Conservation (phyloP, 331 rosid genomes). For the Saraca asoca region DNA sequence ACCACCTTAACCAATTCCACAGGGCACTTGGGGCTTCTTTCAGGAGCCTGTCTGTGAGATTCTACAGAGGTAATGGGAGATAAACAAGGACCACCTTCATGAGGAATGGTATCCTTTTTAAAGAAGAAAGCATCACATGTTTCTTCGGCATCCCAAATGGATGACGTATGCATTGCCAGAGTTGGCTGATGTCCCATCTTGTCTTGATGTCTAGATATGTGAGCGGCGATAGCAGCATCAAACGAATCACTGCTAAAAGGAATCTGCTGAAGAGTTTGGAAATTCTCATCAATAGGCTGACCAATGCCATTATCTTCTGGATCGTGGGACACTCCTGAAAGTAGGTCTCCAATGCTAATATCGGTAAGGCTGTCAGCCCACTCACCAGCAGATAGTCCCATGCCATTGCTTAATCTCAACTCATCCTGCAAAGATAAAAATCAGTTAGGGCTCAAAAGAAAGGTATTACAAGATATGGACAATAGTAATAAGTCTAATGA, state of each 20-base stretch:
- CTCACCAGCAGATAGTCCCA: slow-evolving; percentile 74
- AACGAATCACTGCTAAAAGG: slow-evolving; percentile 92
- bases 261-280: slow-evolving; percentile 65
- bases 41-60: slow-evolving; percentile 45
- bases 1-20: slow-evolving; percentile 59
- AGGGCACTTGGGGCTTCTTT: slow-evolving; percentile 44
- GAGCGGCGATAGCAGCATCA: slow-evolving; percentile 99
- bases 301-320: slow-evolving; percentile 50
- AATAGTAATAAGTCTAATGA: slow-evolving; percentile 21
- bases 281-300: slow-evolving; percentile 51
- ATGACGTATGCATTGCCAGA: slow-evolving; percentile 62
- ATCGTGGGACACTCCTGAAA: slow-evolving; percentile 72
- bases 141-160: slow-evolving; percentile 98
- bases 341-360: slow-evolving; percentile 87
- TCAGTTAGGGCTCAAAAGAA: slow-evolving; percentile 27
- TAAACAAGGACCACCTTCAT: slow-evolving; percentile 41
- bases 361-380: slow-evolving; percentile 99
- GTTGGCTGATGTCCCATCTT: slow-evolving; percentile 58
- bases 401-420: slow-evolving; percentile 55
- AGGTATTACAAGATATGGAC: slow-evolving; percentile 18
- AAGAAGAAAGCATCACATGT: slow-evolving; percentile 91
- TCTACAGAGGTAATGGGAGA: slow-evolving; percentile 47
- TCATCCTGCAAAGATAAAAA: slow-evolving; percentile 57
- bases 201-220: slow-evolving; percentile 73
- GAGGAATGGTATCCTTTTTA: slow-evolving; percentile 48